phyloP scores from a whole-genome alignment of 2,329 filamentous ascomycete species.

The Aspergillus terreus region DNA sequence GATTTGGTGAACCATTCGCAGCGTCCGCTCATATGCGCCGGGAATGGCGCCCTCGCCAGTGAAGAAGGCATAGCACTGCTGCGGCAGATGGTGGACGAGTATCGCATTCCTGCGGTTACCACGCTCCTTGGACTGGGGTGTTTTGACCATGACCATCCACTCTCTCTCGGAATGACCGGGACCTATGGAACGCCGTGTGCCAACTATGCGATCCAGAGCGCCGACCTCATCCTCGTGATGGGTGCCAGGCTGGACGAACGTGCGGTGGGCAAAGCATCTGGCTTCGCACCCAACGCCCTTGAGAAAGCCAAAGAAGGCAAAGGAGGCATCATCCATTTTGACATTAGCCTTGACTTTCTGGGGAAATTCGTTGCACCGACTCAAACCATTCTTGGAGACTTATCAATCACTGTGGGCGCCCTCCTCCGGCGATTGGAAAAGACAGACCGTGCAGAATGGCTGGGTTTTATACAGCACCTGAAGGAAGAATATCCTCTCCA shows the following conservation, averaged over 20 bases:
- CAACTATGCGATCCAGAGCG: conserved; percentile 92
- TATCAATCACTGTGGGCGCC: conserved; percentile 67
- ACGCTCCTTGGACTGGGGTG: conserved; percentile 86
- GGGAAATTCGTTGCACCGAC: conserved; percentile 96
- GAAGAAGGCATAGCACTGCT: conserved; percentile 72
- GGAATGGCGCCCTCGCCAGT: conserved; percentile 74
- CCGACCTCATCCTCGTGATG: conserved; percentile 86
- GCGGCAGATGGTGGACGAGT: conserved; percentile 75
- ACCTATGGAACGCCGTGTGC: conserved; percentile 95
- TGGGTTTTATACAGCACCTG: conserved; percentile 78
- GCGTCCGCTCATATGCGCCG: conserved; percentile 88
- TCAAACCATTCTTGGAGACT: conserved; percentile 92
- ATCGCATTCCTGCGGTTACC: conserved; percentile 84
- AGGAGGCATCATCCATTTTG: conserved; percentile 91
- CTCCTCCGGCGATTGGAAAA: conserved; percentile 66
- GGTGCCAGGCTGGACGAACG: conserved; percentile 92
- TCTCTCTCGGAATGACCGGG: conserved; percentile 92
- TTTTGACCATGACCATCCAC: conserved; percentile 84
- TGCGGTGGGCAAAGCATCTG: conserved; percentile 70
- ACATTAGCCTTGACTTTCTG: conserved; percentile 96
- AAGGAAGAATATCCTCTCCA: conserved; percentile 80
- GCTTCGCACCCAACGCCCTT: conserved; percentile 81
- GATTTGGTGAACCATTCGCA: conserved; percentile 80
- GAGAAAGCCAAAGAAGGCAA: conserved; percentile 61
- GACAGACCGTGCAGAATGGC: conserved; percentile 73